Conservation (phyloP, 768 basidiomycete species). For the Tylopilus sp. region DNA sequence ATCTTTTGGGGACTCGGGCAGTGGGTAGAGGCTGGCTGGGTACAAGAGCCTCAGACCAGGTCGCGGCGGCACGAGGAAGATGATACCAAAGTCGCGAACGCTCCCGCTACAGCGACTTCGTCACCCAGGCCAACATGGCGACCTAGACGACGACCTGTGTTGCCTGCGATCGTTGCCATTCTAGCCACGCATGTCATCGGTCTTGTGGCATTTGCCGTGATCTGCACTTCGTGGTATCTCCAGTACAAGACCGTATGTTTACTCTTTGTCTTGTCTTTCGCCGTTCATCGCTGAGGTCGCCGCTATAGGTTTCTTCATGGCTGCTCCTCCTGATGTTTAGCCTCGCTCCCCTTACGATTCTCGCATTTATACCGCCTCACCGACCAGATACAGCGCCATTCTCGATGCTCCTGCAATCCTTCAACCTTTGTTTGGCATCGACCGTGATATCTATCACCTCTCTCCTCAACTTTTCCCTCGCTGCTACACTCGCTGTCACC, state of each 20-base stretch:
- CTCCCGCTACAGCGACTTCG: neutral
- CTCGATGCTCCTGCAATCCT: slow-evolving; percentile 57
- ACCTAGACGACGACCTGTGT: slow-evolving; percentile 48
- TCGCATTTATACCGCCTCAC: slow-evolving; percentile 27
- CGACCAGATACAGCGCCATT: slow-evolving; percentile 34
- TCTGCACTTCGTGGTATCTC: slow-evolving; percentile 46
- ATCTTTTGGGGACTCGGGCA: slow-evolving; percentile 76
- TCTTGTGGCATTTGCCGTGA: slow-evolving; percentile 43
- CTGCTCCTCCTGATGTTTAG: slow-evolving; percentile 30
- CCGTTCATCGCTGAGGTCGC: slow-evolving; percentile 16
- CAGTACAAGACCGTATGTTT: slow-evolving; percentile 39
- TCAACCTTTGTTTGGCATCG: slow-evolving; percentile 82
- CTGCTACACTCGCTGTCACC: slow-evolving; percentile 61
- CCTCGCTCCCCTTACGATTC: slow-evolving; percentile 31
- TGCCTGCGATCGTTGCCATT: slow-evolving; percentile 52
- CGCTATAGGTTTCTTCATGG: slow-evolving; percentile 28
- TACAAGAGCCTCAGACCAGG: slow-evolving; percentile 4
- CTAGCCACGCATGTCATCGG: slow-evolving; percentile 55
- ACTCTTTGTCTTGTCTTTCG: neutral
- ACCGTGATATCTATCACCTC: slow-evolving; percentile 82
- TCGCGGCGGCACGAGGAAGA: slow-evolving; percentile 2
- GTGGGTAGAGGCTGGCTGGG: slow-evolving; percentile 71
- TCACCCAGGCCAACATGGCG: slow-evolving; percentile 5
- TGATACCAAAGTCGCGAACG: slow-evolving; percentile 9
- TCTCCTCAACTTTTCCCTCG: slow-evolving; percentile 91